Base-by-base conservation (phyloP, 2,329 filamentous ascomycete genomes). In the Calycina marina region DNA sequence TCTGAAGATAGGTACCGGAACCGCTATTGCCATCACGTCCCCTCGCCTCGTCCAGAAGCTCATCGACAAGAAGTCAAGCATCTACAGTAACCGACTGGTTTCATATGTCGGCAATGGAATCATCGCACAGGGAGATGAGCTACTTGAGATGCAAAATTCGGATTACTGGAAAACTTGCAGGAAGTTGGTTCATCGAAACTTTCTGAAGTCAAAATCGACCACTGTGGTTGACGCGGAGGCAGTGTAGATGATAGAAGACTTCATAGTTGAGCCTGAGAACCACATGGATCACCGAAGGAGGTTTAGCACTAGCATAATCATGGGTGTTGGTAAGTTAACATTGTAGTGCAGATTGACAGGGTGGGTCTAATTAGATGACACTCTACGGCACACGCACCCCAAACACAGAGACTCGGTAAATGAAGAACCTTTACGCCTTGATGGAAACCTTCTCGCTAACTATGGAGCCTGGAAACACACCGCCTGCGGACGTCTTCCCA, bases 231-330 rank as follows among this genome's bases (percentile, higher is more conserved):
- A n/a, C 6, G 36, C 43, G 8, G 56, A 60, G 40, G 43, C 48
- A 2, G 34, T 29, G 6, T 28, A 40, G 13, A 39, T 53, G 39
- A 31, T 58, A 14, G 32, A 44, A n/a, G 50, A 49, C 4, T 42
- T 61, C 4, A n/a, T 51, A 4, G 32, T 42, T 4, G 40, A 35
- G 1, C 56, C 56, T 0, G 40, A 37, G 2, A 37, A 48, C 1
- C 61, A 58, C 56, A 52, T 58, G 16, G 47, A 30, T 4, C 42
- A 51, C 14, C 26, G 60, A 29, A 43, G 55, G 4, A 50, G 54
- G 0, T 60, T 57, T 17, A 46, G 56, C 10, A 56, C 54, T 0
- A n/a, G n/a, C n/a, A n/a, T n/a, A n/a, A n/a, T n/a, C n/a, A n/a
- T n/a, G n/a, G n/a, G n/a, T n/a, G n/a, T n/a, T n/a, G n/a, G n/a